Conservation (phyloP, 2,329 filamentous ascomycete species). For the Plectosphaerella cucumerina region DNA sequence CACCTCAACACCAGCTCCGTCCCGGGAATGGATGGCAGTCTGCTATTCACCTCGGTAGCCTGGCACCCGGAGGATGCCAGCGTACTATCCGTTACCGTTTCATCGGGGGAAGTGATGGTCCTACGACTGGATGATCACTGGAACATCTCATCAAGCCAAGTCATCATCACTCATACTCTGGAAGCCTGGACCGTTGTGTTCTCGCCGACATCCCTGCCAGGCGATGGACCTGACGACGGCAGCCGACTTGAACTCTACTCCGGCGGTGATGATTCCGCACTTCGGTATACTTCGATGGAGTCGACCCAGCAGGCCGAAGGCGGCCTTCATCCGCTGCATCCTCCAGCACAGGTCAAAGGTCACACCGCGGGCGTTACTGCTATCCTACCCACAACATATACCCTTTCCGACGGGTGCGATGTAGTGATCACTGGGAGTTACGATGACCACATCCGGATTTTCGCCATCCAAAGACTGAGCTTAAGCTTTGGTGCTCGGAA, state of each 20-base stretch:
- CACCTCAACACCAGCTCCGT: conserved; percentile 41
- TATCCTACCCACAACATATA: conserved; percentile 64
- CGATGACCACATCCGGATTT: conserved; percentile 75
- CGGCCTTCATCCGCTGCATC: conserved; percentile 10
- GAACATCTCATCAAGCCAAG: conserved; percentile 26
- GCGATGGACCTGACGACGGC: conserved; percentile 8
- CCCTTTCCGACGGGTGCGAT: conserved; percentile 36
- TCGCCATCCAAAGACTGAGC: conserved; percentile 42
- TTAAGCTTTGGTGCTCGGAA: conserved; percentile 35
- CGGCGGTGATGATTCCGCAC: conserved; percentile 71
- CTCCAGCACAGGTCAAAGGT: conserved; percentile 18
- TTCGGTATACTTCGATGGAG: conserved; percentile 42
- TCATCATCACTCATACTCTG: conserved; percentile 47
- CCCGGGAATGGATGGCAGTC: conserved; percentile 47
- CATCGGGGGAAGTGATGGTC: conserved; percentile 59
- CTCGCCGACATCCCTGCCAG: conserved; percentile 24
- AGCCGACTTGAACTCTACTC: conserved; percentile 46
- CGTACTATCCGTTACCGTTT: conserved; percentile 67
- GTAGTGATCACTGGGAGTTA: conserved; percentile 85
- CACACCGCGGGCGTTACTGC: conserved; percentile 85
- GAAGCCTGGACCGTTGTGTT: conserved; percentile 75
- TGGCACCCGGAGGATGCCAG: conserved; percentile 60
- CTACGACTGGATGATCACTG: conserved; percentile 42
- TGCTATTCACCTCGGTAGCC: conserved; percentile 67
- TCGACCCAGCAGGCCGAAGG: conserved; percentile 1